Conservation (phyloP, 2,329 filamentous ascomycete species). For the Diaporthe velutina region DNA sequence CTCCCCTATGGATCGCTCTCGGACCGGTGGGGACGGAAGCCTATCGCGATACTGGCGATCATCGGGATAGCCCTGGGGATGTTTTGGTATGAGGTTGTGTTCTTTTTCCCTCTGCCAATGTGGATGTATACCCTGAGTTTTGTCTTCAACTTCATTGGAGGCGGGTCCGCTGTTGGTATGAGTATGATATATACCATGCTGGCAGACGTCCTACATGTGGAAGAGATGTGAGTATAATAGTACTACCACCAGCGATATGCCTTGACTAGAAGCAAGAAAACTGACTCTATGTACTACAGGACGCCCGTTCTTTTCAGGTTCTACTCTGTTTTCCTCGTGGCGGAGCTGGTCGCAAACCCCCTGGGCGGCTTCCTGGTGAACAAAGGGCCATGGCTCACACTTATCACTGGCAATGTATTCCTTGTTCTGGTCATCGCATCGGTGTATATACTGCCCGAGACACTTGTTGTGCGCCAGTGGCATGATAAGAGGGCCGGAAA, state of each 20-base stretch:
- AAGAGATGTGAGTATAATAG: constrained; percentile 39
- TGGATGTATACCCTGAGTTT: constrained; percentile 56
- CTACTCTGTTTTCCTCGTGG: constrained; percentile 51
- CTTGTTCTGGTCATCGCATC: constrained; percentile 47
- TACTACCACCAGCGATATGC: no score
- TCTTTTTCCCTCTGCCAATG: constrained; percentile 49
- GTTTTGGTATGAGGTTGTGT: constrained; percentile 43
- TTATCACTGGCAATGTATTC: constrained; percentile 51
- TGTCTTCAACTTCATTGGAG: constrained; percentile 56
- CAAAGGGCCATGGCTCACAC: constrained; percentile 55
- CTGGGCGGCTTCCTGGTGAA: constrained; percentile 56
- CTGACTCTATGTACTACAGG: constrained; percentile 40
- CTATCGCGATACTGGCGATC: constrained; percentile 58
- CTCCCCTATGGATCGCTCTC: constrained; percentile 61
- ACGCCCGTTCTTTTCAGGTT: constrained; percentile 58
- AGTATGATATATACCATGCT: constrained; percentile 62
- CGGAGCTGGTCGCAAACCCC: constrained; percentile 55
- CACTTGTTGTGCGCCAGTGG: constrained; percentile 51
- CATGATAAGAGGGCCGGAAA: constrained; percentile 44
- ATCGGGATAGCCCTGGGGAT: constrained; percentile 41
- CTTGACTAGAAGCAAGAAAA: neutral
- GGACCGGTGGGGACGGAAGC: constrained; percentile 59
- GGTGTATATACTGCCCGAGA: constrained; percentile 57
- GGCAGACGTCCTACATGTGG: constrained; percentile 57
- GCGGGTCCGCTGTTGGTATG: constrained; percentile 52